Evolutionary conservation across 768 basidiomycete species (phyloP).

Genomic region (Leccinum boreale): DNA sequence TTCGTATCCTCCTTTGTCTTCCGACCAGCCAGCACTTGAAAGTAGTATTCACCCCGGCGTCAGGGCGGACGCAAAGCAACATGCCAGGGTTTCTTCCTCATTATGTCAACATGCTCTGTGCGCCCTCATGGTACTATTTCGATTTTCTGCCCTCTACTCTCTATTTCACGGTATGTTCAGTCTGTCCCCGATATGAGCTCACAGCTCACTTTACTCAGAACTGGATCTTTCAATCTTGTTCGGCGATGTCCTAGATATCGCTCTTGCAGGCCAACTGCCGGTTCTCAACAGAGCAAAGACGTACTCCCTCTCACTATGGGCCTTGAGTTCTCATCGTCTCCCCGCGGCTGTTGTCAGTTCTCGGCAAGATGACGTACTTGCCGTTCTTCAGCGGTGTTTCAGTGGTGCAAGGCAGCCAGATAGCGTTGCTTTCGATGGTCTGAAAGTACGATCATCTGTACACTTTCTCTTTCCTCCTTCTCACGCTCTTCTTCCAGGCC

Average conservation of each 20-base stretch:
- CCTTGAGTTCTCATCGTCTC: conserved; percentile 47
- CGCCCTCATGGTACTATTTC: conserved; percentile 48
- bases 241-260: conserved; percentile 42
- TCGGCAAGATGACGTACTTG: conserved; percentile 30
- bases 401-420: conserved; percentile 20
- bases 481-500: conserved; percentile 19
- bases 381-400: conserved; percentile 37
- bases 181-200: neutral
- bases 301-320: conserved; percentile 46
- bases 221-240: conserved; percentile 44
- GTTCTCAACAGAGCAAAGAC: conserved; percentile 43
- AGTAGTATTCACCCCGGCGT: conserved; percentile 3
- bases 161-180: conserved; percentile 48
- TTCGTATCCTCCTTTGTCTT: conserved; percentile 3
- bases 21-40: conserved; percentile 5
- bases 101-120: conserved; percentile 56
- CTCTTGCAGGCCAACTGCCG: conserved; percentile 33
- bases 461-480: neutral
- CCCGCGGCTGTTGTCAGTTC: conserved; percentile 38
- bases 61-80: conserved; percentile 38
- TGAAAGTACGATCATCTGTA: conserved; percentile 22
- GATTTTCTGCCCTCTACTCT: conserved; percentile 41
- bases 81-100: conserved; percentile 38
- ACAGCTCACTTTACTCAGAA: conserved; percentile 29
- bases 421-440: conserved; percentile 21